phyloP scores from a whole-genome alignment of 2,329 filamentous ascomycete genomes.

The Colletotrichum musae region DNA sequence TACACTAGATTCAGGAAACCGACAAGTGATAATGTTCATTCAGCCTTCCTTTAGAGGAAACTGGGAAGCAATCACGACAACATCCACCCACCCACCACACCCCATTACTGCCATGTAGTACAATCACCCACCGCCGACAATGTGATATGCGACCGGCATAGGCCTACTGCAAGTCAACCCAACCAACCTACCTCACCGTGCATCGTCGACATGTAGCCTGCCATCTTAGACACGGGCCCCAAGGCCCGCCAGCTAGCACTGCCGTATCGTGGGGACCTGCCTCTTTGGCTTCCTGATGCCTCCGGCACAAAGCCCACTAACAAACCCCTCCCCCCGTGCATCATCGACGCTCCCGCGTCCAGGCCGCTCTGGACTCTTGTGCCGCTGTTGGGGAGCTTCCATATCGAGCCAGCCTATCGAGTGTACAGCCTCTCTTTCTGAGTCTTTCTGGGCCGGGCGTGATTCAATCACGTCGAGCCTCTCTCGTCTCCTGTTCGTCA shows the following conservation, averaged over 20 bases:
- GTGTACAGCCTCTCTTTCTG: not conserved
- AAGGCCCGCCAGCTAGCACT: slow-evolving; percentile 3
- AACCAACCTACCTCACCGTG: slow-evolving; percentile 8
- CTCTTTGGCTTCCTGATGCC: slow-evolving; percentile 21
- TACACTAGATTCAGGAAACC: too few relatives aligned
- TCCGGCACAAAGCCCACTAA: slow-evolving; percentile 13
- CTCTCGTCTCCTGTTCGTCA: not conserved
- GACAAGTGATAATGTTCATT: not conserved
- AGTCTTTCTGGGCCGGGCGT: not conserved
- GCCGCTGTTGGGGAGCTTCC: slow-evolving; percentile 22
- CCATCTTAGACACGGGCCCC: not conserved
- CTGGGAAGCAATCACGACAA: slow-evolving; percentile 27
- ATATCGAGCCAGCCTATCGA: slow-evolving; percentile 14
- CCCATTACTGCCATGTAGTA: too few relatives aligned
- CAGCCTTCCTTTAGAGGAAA: slow-evolving; percentile 26
- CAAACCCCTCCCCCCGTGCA: slow-evolving; percentile 1
- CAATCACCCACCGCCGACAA: not conserved
- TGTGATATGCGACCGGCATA: slow-evolving; percentile 9
- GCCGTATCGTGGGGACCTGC: slow-evolving; percentile 26
- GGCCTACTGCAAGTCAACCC: slow-evolving; percentile 16
- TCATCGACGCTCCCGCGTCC: not conserved
- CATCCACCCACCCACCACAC: not conserved
- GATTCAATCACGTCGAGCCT: not conserved
- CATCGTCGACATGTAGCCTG: not conserved
- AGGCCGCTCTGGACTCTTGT: not conserved